Base-by-base conservation (phyloP, 345 rosid genomes). In the Brassica incana region DNA sequence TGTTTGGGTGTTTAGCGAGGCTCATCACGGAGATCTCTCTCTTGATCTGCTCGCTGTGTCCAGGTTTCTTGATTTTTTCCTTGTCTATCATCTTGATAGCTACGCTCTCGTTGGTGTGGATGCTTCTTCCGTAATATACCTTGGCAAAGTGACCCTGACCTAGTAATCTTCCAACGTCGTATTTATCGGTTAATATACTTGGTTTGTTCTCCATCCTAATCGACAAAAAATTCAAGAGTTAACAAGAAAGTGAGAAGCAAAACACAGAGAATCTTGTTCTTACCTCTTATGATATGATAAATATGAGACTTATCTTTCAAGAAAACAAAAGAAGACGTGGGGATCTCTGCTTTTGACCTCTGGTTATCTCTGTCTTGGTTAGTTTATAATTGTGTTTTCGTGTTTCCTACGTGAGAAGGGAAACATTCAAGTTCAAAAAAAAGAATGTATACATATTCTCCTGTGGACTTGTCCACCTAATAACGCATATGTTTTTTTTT, bases 71-170 rank as follows among this genome's bases (percentile, higher is more conserved):
- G 60, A 90, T 74, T 83, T 88, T 92, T 25, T 92, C 97, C 65
- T 92, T 92, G 62, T 89, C 93, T 58, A 92, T 89, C 77, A 90
- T 83, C 82, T 92, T 92, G 35, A 92, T 83, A 8, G 97, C 97
- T 60, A 90, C 95, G 64, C 93, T 83, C 62, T 86, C 83, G 71
- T 76, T 86, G 1, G 84, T 80, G 20, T 23, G 61, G 67, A 86
- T 77, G 75, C 86, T 90, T 74, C 97, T 90, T 30, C 79, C 97
- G 38, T 85, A 85, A 69, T 86, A 92, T 15, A 92, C 95, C 81
- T 92, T 92, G 0, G 94, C 97, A 68, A 92, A 92, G 40, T 91
- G 85, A 1, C 97, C 97, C 80, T 92, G 97, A 71, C 97, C 97
- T n/a, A 90, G 64, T 69, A 85, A 77, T 61, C 94, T 85, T 75